A percentile compares a stretch with the other conserved stretches of the same genome.
Evolutionary conservation across 805 yeast species (phyloP).

Genomic region (Maudiozyma saulgeensis): DNA sequence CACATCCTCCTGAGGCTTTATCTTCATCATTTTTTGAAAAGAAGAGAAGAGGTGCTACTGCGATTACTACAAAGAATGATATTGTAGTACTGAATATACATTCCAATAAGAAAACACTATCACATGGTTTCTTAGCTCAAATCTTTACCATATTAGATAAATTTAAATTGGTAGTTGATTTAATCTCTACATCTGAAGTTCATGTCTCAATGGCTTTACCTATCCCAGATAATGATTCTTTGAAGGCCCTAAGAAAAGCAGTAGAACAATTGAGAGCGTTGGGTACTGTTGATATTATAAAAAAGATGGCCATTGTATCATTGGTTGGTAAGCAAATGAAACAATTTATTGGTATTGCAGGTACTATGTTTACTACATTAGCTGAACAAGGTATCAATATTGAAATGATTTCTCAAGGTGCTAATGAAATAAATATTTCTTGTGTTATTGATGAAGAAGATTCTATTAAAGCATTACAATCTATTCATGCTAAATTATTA

Average conservation of each 20-base stretch:
- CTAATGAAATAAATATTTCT: conserved; percentile 92
- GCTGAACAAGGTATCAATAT: conserved; percentile 89
- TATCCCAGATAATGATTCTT: conserved; percentile 54
- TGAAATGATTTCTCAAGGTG: conserved; percentile 98
- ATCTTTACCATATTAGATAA: conserved; percentile 81
- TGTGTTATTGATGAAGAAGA: conserved; percentile 85
- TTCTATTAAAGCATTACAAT: conserved; percentile 74
- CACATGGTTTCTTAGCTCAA: conserved; percentile 91
- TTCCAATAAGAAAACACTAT: conserved; percentile 82
- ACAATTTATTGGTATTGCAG: conserved; percentile 93
- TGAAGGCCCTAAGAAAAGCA: conserved; percentile 54
- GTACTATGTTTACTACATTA: conserved; percentile 87
- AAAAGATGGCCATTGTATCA: conserved; percentile 83
- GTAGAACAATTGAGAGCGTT: conserved; percentile 65
- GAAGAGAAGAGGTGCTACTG: conserved; percentile 72
- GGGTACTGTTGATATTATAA: conserved; percentile 84
- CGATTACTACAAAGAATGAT: conserved; percentile 89
- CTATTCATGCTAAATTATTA: conserved; percentile 70
- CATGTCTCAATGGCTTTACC: conserved; percentile 97
- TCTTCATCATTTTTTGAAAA: conserved; percentile 32
- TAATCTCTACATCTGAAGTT: conserved; percentile 94
- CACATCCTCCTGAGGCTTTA: conserved; percentile 83
- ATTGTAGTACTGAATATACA: conserved; percentile 89
- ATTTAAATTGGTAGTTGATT: conserved; percentile 80
- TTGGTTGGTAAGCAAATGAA: conserved; percentile 96